Percentiles rank a stretch among this genome's conserved stretches.
phyloP scores from a whole-genome alignment of 2,329 filamentous ascomycete species.

The Colletotrichum sidae region DNA sequence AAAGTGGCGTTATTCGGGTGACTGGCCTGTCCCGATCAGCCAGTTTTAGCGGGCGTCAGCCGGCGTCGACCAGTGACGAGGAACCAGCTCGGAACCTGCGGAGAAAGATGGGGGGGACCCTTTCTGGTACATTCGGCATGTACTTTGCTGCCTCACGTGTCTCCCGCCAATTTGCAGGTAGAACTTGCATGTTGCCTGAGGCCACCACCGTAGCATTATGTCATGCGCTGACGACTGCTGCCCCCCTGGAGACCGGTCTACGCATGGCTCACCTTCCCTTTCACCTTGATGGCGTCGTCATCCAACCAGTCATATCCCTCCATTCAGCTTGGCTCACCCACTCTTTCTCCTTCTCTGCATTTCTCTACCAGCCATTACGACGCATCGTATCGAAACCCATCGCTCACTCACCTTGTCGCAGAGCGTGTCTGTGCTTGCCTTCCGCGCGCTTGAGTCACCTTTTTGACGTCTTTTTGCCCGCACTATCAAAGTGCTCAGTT shows the following conservation, averaged over 20 bases:
- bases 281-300: neutral
- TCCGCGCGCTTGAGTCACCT: slow-evolving; percentile 8
- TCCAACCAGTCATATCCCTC: slow-evolving; percentile 16
- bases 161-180: neutral
- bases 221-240: slow-evolving; percentile 18
- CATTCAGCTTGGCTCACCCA: slow-evolving; percentile 2
- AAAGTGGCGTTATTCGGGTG: slow-evolving; percentile 5
- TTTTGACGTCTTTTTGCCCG: neutral
- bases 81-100: slow-evolving; percentile 30
- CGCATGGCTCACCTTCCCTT: slow-evolving; percentile 15
- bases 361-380: neutral
- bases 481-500: neutral
- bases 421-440: slow-evolving; percentile 12
- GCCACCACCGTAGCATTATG: slow-evolving; percentile 21
- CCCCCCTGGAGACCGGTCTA: slow-evolving; percentile 6
- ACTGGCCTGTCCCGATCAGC: slow-evolving; percentile 12
- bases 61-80: neutral
- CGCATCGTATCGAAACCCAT: slow-evolving; percentile 9
- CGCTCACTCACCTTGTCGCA: too few species aligned
- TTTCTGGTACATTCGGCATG: neutral
- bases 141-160: slow-evolving; percentile 6
- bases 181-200: slow-evolving; percentile 11
- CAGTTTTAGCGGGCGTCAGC: slow-evolving; percentile 6
- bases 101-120: slow-evolving; percentile 21
- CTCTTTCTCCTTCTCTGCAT: neutral